Evolutionary conservation across 2,329 filamentous ascomycete genomes (phyloP), one percentile per base, ranked within the genome.

Genomic region (Ambrosiella cleistominuta): DNA sequence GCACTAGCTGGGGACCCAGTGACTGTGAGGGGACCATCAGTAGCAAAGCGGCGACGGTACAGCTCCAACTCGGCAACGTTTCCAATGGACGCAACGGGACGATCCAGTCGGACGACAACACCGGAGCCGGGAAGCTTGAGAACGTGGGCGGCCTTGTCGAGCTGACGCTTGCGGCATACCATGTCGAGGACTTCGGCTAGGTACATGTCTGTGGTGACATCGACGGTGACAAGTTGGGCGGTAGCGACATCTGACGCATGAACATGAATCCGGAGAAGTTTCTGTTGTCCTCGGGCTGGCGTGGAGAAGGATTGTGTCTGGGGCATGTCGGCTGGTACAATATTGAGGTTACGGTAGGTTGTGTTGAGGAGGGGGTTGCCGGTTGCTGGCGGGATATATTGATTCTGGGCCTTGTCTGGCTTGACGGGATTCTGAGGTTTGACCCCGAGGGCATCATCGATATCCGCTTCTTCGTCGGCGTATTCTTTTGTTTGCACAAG

Each of bases 161-260:
- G 73, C 60, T 86, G 81, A 49, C 88, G 76, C 68, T 86, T 87
- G 47, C 82, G 79, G 67, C 87, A 93, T 1, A 87, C 83, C 63
- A 82, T 75, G 65, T 91, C 86, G 56, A 91, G 80, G 36, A 93
- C 81, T 67, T 93, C 86, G 49, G 85, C 86, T 50, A 93, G 79
- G 67, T 90, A 93, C 37, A 83, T 91, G 63, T 91, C 86, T 0
- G 85, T 88, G 0, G 85, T 90, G 51, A 88, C 86, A 62, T 86
- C 81, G 15, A 90, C 72, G 1, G 82, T 83, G 27, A 88, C 78
- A 71, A 82, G 81, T 65, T 85, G 83, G n/a, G 85, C 83, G 52
- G 86, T 80, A 7, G 84, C 77, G 5, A 81, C 74, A 65, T 89
- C 85, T 0, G 81, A 77, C 4, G 80, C 81, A 68, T 81, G 74